Percentiles rank a stretch among this genome's conserved stretches.
These are phyloP conservation scores for Coemansia sp. DNA, from an alignment of 192 early-diverging fungal genomes.

Conservation along the genomic window DNA sequence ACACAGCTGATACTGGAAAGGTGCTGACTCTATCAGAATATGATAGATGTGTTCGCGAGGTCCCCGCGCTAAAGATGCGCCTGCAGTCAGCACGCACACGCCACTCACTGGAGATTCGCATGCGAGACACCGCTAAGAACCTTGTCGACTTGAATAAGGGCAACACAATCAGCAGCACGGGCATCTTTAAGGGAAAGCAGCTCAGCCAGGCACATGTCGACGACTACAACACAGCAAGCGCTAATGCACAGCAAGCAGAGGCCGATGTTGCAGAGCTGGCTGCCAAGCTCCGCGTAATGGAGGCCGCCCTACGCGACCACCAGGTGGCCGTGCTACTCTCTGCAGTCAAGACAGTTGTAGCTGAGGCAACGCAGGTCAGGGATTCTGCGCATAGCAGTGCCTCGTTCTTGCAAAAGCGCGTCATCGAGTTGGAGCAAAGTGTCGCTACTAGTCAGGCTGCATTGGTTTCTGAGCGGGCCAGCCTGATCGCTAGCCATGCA, in stretches of 20 bases:
- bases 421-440: slow-evolving; percentile 13
- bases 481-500: background rate
- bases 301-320: slow-evolving; percentile 35
- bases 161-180: slow-evolving; percentile 10
- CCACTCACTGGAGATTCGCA: slow-evolving; percentile 24
- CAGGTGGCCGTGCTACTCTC: slow-evolving; percentile 37
- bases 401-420: background rate
- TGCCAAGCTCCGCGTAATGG: slow-evolving; percentile 26
- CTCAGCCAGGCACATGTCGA: slow-evolving; percentile 21
- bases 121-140: slow-evolving; percentile 34
- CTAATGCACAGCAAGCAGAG: slow-evolving; percentile 32
- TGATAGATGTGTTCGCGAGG: slow-evolving; percentile 28
- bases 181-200: slow-evolving; percentile 40
- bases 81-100: slow-evolving; percentile 28
- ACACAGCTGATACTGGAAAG: slow-evolving; percentile 2
- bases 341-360: slow-evolving; percentile 24
- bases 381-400: background rate
- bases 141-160: slow-evolving; percentile 13
- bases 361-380: slow-evolving; percentile 18
- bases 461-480: background rate
- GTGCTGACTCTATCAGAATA: slow-evolving; percentile 29
- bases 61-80: slow-evolving; percentile 15
- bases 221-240: slow-evolving; percentile 23
- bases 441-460: background rate
- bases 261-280: slow-evolving; percentile 23